Base-by-base conservation (phyloP, 1,284 basidiomycete species). In the Erythrobasidium hasegawianum region DNA sequence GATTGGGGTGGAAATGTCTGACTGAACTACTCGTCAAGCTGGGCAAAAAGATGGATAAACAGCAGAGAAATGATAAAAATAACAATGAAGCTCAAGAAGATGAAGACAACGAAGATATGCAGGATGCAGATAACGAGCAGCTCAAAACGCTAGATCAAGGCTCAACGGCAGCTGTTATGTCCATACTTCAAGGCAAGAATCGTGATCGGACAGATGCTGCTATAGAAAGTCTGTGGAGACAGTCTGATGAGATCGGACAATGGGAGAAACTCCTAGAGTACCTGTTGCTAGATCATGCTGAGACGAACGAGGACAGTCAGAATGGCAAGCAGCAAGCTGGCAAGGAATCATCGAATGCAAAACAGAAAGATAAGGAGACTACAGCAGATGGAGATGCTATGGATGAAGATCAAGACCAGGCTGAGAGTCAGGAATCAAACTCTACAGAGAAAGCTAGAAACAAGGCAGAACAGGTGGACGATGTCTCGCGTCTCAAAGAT, bases 261-360 rank as follows among this genome's bases (percentile, higher is more conserved):
- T 97, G 93, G 92, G 84, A 91, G 72, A 83, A 81, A 0, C 79
- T 97, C 20, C 79, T 95, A 45, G 88, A 92, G 45, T 83, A 91
- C 64, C 78, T 98, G 0, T 79, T 95, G 1, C 82, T 94, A 11
- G 95, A 98, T 75, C 95, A 98, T 77, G 93, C 93, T 4, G 84
- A 43, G 2, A 9, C 57, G 18, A 53, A 1, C 43, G 57, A 27
- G 50, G 55, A 26, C 59, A 66, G 68, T 20, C 10, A 2, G 5
- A 2, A 10, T 10, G 41, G 1, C 4, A 20, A 20, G 39, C 4
- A 8, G 9, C 14, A 22, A 8, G 2, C 26, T 16, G 50, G 20
- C 20, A 20, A 16, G 14, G 16, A 47, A 24, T 18, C n/a, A 8
- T 47, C 43, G 7, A 33, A 33, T 4, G 43, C 8, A 8, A 5